phyloP scores from a whole-genome alignment of 345 rosid genomes.

The Lumnitzera racemosa region DNA sequence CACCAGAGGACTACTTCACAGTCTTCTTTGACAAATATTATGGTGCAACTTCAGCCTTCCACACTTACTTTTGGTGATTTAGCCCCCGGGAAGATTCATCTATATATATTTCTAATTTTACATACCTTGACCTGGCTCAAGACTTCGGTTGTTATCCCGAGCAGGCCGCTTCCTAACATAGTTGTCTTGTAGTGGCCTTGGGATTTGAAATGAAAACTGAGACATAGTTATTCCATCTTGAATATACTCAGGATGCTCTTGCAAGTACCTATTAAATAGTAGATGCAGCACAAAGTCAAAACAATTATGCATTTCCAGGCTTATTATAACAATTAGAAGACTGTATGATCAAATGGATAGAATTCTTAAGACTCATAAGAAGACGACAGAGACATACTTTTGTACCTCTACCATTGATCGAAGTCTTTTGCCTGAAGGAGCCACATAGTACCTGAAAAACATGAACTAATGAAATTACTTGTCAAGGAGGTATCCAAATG shows the following conservation, averaged over 20 bases:
- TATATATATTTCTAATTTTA: not conserved
- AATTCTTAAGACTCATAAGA: not conserved
- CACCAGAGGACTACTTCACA: no score
- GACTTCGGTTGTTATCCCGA: conserved; percentile 5
- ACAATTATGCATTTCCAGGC: not conserved
- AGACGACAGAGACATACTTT: conserved; percentile 38
- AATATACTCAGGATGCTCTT: conserved; percentile 17
- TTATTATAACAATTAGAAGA: no score
- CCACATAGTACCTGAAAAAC: conserved; percentile 61
- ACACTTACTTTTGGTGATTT: not conserved
- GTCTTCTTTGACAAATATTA: no score
- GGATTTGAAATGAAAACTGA: conserved; percentile 22
- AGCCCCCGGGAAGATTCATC: not conserved
- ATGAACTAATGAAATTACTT: not conserved
- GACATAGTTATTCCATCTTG: conserved; percentile 11
- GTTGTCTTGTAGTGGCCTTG: conserved; percentile 19
- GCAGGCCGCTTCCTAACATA: conserved; percentile 20
- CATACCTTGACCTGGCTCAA: conserved; percentile 14
- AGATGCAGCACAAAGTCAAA: not conserved
- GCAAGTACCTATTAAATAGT: conserved; percentile 11
- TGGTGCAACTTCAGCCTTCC: not conserved
- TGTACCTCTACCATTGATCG: conserved; percentile 79
- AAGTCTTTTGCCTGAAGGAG: conserved; percentile 88
- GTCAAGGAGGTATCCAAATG: not conserved
- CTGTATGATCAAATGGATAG: not conserved